Evolutionary conservation across 139 green algal species (phyloP), one percentile per base, ranked within the genome.

Genomic region (Chlorokybus atmophyticus): DNA sequence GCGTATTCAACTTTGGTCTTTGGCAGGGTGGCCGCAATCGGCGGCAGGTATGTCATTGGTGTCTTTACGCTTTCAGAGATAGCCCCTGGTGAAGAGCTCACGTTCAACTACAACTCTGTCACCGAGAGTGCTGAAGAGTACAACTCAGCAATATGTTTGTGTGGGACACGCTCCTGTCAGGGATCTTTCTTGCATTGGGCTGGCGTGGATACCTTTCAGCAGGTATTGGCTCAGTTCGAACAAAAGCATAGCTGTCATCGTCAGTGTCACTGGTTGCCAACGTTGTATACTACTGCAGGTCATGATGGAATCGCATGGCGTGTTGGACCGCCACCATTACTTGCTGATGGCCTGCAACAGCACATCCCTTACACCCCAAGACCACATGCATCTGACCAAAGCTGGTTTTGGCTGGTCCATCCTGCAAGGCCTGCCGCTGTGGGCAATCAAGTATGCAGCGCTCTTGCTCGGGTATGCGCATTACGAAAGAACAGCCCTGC

Each of bases 51-150:
- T 57, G 67, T 71, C 40, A 68, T 71, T 4, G 63, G 63, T 0
- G 41, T 71, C 3, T 71, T 66, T 32, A 26, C 63, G n/a, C 32
- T 71, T 1, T 30, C 32, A 4, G 32, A 60, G n/a, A 71, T 71
- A 26, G 17, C 53, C 42, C 29, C 25, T 3, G 64, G 64, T 29
- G 64, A 73, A 49, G 64, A 73, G 49, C 64, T 73, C 51, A 68
- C 64, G 0, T 69, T 73, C 21, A 61, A 73, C 53, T 73, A 67
- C 7, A 53, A 65, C 32, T 73, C 58, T 28, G 57, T 73, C 17
- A 73, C 58, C 2, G 64, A 73, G 63, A 57, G 59, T n/a, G n/a
- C n/a, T n/a, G n/a, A n/a, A n/a, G n/a, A n/a, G n/a, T n/a, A n/a
- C n/a, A n/a, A n/a, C n/a, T n/a, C n/a, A n/a, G n/a, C n/a, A n/a